Base-by-base conservation (phyloP, 1,284 basidiomycete species). In the Fomitopsis pinicola region DNA sequence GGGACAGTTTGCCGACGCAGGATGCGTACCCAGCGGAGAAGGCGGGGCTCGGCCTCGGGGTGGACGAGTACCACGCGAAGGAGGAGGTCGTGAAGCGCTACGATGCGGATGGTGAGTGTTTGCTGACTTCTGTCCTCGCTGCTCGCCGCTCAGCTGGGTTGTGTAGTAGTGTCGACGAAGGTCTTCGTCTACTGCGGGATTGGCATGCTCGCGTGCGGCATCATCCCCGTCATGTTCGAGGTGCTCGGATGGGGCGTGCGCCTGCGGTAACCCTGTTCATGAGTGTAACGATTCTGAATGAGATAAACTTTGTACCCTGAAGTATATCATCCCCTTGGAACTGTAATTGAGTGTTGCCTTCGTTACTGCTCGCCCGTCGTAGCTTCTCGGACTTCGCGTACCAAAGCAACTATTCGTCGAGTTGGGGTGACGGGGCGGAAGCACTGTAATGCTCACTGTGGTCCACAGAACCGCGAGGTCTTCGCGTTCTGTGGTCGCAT, bases 141-240 rank as follows among this genome's bases (percentile, higher is more conserved):
- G 10, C 63, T 8, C 22, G 5, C 42, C 36, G 50, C 17, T 57
- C 33, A 45, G 26, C 6, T 42, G 53, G 58, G 6, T 61, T 40
- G 58, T 55, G 14, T 65, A 94, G 94, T 97, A 94, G 94, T 97
- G 8, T 75, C 96, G 64, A 96, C 95, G 36, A 97, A 96, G 77
- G 89, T 96, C 3, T 86, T 94, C 54, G 95, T 97, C 3, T 98
- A 97, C 71, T 82, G 84, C 57, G 94, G 94, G 0, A 96, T 97
- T 62, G 93, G 85, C 0, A 72, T 91, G 30, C 72, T 95, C 17
- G 84, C 88, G 0, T 75, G 78, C 5, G 85, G 88, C 61, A 72
- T 78, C 1, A 76, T 89, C 36, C 92, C 92, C 0, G 72, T 87
- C 17, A 73, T 86, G 68, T 95, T 94, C 68, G 85, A 88, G 67